Percentiles rank a stretch among this genome's conserved stretches.
These are phyloP conservation scores for Chamaecyparis obtusa DNA, from an alignment of 75 land plant genomes.

Conservation along the genomic window DNA sequence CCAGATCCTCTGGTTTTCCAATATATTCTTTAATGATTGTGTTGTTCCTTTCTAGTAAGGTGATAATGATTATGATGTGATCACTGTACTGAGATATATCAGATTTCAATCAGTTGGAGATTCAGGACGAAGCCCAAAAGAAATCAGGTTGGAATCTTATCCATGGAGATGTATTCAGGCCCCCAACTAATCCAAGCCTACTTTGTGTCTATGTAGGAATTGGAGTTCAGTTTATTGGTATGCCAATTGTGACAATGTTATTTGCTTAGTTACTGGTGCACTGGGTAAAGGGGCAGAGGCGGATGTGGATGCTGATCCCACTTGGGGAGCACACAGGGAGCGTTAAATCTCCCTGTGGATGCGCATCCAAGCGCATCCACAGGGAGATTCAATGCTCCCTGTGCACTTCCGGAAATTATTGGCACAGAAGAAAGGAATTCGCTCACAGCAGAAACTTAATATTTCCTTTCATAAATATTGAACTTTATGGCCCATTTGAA, in stretches of 20 bases:
- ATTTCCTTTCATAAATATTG: too few species aligned
- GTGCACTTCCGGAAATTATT: too few species aligned
- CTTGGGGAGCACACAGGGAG: too few species aligned
- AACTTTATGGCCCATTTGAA: too few species aligned
- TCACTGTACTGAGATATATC: constrained; percentile 78
- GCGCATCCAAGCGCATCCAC: too few species aligned
- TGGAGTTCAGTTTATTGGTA: constrained; percentile 73
- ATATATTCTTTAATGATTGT: constrained; percentile 75
- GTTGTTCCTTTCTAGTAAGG: constrained; percentile 69
- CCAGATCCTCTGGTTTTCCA: constrained; percentile 79
- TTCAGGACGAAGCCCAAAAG: constrained; percentile 74
- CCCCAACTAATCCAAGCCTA: constrained; percentile 56
- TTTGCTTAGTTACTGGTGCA: too few species aligned
- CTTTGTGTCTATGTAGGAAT: constrained; percentile 81
- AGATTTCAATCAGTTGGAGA: constrained; percentile 72
- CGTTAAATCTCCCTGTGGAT: too few species aligned
- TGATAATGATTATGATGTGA: constrained; percentile 88
- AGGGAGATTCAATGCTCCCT: too few species aligned
- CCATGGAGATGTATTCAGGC: constrained; percentile 81
- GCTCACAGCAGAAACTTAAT: too few species aligned
- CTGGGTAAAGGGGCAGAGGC: too few species aligned
- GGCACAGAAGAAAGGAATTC: too few species aligned
- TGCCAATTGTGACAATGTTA: constrained; percentile 82
- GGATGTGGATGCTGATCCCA: too few species aligned
- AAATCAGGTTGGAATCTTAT: constrained; percentile 86